phyloP scores from a whole-genome alignment of 768 basidiomycete species.

The Inosperma sp. region DNA sequence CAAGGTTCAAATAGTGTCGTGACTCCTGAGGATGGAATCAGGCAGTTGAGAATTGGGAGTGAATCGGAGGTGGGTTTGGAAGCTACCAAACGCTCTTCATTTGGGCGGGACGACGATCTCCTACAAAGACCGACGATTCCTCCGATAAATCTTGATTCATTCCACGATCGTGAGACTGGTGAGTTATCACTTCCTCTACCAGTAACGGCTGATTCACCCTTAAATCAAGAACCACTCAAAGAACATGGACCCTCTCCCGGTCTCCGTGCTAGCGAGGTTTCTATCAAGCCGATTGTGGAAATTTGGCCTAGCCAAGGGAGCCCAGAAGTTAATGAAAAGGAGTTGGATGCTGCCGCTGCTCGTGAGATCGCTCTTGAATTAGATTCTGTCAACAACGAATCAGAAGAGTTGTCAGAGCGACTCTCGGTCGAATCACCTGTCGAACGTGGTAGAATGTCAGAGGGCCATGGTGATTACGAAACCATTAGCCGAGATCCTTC shows the following conservation, averaged over 20 bases:
- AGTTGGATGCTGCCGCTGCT: conserved; percentile 63
- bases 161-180: too few species aligned
- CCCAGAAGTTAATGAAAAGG: conserved; percentile 45
- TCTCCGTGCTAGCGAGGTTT: too few species aligned
- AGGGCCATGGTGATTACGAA: neutral
- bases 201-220: too few species aligned
- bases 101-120: too few species aligned
- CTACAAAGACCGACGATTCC: too few species aligned
- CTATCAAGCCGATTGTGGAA: neutral
- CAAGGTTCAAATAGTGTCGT: neutral
- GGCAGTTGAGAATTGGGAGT: neutral
- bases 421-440: conserved; percentile 13
- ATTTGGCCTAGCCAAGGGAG: conserved; percentile 38
- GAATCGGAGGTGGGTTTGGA: neutral
- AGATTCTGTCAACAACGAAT: conserved; percentile 45
- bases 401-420: conserved; percentile 17
- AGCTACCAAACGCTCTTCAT: too few species aligned
- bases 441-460: conserved; percentile 13
- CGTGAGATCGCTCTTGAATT: conserved; percentile 63
- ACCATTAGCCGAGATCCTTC: conserved; percentile 12
- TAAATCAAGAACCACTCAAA: too few species aligned
- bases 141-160: too few species aligned
- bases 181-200: too few species aligned
- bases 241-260: too few species aligned
- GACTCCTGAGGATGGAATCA: too few species aligned